A percentile compares a stretch with the other conserved stretches of the same genome.
phyloP scores from a whole-genome alignment of 2,329 filamentous ascomycete genomes.

The Fusarium proliferatum region DNA sequence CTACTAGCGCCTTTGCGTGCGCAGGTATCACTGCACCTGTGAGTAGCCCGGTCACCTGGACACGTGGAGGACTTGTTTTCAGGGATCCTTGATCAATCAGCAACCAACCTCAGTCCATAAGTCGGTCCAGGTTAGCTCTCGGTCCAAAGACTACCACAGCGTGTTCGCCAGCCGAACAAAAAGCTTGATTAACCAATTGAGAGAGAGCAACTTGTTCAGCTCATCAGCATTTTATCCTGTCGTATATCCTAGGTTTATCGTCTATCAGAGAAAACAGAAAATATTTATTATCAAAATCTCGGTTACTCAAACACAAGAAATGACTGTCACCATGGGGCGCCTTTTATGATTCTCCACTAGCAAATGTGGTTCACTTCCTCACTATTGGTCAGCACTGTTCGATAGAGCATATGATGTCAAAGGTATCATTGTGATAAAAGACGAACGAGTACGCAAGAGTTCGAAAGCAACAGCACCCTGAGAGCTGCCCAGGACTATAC shows the following conservation, averaged over 20 bases:
- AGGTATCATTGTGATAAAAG: not conserved
- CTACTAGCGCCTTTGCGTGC: slow-evolving; percentile 16
- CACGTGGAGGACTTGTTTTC: slow-evolving; percentile 34
- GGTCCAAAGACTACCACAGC: not conserved
- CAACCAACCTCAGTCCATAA: slow-evolving; percentile 10
- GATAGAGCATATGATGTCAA: slow-evolving; percentile 6
- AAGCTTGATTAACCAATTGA: not conserved
- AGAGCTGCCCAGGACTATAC: not conserved
- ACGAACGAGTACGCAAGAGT: not conserved
- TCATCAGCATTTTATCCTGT: not conserved
- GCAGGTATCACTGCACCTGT: slow-evolving; percentile 33
- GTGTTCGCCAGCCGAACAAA: not conserved
- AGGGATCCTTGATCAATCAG: slow-evolving; percentile 13
- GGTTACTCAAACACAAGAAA: not conserved
- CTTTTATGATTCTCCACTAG: slow-evolving; percentile 2
- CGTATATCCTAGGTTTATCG: not conserved
- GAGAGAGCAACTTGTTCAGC: not conserved
- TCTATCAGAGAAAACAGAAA: not conserved
- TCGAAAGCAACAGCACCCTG: not conserved
- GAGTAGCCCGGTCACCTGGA: slow-evolving; percentile 21
- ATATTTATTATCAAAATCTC: slow-evolving; percentile 4
- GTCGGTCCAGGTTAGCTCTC: slow-evolving; percentile 22
- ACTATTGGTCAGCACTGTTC: not conserved
- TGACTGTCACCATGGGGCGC: not conserved
- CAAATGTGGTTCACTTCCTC: not conserved